Evolutionary conservation across 768 basidiomycete genomes (phyloP), one percentile per base, ranked within the genome.

Genomic region (Russula foetens): DNA sequence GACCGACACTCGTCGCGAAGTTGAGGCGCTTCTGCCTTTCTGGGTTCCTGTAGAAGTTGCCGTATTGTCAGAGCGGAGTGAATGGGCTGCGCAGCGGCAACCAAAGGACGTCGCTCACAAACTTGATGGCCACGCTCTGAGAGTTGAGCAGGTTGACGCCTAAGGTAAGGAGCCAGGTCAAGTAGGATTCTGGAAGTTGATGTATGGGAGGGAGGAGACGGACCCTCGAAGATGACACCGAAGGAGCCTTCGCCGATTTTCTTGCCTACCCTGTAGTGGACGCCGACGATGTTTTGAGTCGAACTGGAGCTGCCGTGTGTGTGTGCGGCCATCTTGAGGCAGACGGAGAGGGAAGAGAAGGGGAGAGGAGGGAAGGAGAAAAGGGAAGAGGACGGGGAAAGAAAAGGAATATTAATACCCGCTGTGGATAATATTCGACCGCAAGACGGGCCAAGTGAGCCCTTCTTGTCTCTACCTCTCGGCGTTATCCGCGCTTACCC

Each of bases 231-330:
- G 74, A 91, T 92, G 79, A 98, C 94, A 66, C 97, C 97, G 73
- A 99, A 99, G 7, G 88, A 91, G 64, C 97, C 97, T 74, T 99
- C 97, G 64, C 97, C 97, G 74, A 99, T 98, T 84, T 98, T 98
- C 82, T 90, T 91, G 68, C 96, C 96, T 23, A 98, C 95, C 59
- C 92, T 85, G 77, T 96, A 98, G 77, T 98, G 94, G n/a, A 90
- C 85, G 55, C 96, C 93, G 69, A 97, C 93, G 71, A 96, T 77
- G 74, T 89, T 88, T 62, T 85, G 80, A 45, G 82, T 82, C 4
- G 84, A 81, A 47, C 81, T 79, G 2, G 83, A 76, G 66, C 83
- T 81, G 1, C 74, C 71, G 46, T 72, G 71, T 3, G 81, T 85
- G 66, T 74, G 69, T 53, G 69, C 24, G 59, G 72, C 66, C 72